Evolutionary conservation across 2,329 filamentous ascomycete species (phyloP), one percentile per base, ranked within the genome.

Genomic region (Trichoderma gracile): DNA sequence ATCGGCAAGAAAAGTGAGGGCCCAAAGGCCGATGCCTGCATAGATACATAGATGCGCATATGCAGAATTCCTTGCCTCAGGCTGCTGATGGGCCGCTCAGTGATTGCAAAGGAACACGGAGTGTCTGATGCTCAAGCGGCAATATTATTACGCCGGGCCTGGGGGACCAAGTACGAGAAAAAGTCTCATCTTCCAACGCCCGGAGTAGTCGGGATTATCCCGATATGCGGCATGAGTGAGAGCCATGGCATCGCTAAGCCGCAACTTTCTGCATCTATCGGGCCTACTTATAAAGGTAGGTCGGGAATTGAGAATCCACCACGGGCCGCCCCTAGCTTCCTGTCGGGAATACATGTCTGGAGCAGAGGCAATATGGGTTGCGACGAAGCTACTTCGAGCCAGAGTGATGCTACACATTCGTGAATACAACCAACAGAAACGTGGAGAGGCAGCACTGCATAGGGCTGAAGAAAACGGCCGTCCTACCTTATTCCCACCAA

Each of bases 381-480:
- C 38, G n/a, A 38, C 38, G 21, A 42, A 21, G 19, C 23, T 55
- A 25, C 19, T 40, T 15, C 27, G 30, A 9, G 47, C 47, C 8
- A 27, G 19, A 50, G 25, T 15, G 15, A 52, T 52, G 30, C 27
- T 33, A 33, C 49, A 19, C 45, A 30, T 25, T 25, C 25, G 3
- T 38, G 33, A 38, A 14, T 53, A 23, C 21, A 25, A 23, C 42
- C 19, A 59, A 56, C 21, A 14, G 47, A 15, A 59, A 49, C 56
- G 56, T 59, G 56, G 56, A 50, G 45, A 42, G 30, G 49, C 58
- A 54, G 19, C 49, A 62, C n/a, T 62, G 58, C 49, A 62, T 62
- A 62, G 58, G 58, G 58, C 58, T 62, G 58, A 62, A 19, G 15
- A 45, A 49, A 49, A 46, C 40, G 58, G 25, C 58, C 40, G 58